Percentiles rank a stretch among this genome's conserved stretches.
phyloP scores from a whole-genome alignment of 306 rosid genomes.

The Sechiopsis laciniata region DNA sequence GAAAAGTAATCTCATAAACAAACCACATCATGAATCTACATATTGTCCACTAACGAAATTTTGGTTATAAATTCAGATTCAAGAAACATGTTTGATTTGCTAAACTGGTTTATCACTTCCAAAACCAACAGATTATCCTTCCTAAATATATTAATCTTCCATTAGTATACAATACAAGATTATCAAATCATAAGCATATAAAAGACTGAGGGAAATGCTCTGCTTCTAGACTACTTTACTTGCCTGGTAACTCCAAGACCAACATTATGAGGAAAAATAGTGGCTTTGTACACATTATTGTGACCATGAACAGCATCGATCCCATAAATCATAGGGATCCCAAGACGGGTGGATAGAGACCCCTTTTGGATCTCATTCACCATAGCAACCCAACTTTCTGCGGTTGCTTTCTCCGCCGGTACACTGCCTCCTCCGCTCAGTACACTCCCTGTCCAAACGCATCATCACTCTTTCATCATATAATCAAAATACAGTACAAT shows the following conservation, averaged over 20 bases:
- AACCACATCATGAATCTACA: not conserved
- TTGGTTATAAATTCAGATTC: not conserved
- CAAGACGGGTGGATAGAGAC: slow-evolving; percentile 72
- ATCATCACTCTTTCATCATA: not conserved
- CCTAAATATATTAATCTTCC: not conserved
- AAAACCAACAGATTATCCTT: not conserved
- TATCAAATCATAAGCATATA: not conserved
- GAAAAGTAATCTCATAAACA: slow-evolving; percentile 9
- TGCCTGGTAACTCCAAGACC: slow-evolving; percentile 95
- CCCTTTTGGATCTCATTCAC: slow-evolving; percentile 78
- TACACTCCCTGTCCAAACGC: slow-evolving; percentile 68
- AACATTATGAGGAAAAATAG: slow-evolving; percentile 87
- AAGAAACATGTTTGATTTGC: not conserved
- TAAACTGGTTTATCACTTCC: not conserved
- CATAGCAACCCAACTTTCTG: slow-evolving; percentile 62
- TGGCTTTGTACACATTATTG: slow-evolving; percentile 78
- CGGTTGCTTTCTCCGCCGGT: slow-evolving; percentile 71
- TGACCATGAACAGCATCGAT: slow-evolving; percentile 97
- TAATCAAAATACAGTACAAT: slow-evolving; percentile 1
- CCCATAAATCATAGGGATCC: slow-evolving; percentile 96
- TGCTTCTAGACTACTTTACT: slow-evolving; percentile 23
- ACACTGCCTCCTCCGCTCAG: slow-evolving; percentile 99
- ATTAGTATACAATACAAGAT: not conserved
- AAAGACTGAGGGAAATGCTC: not conserved
- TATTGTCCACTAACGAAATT: not conserved